phyloP scores from a whole-genome alignment of 2,329 filamentous ascomycete species.

The Pseudocercospora musae region DNA sequence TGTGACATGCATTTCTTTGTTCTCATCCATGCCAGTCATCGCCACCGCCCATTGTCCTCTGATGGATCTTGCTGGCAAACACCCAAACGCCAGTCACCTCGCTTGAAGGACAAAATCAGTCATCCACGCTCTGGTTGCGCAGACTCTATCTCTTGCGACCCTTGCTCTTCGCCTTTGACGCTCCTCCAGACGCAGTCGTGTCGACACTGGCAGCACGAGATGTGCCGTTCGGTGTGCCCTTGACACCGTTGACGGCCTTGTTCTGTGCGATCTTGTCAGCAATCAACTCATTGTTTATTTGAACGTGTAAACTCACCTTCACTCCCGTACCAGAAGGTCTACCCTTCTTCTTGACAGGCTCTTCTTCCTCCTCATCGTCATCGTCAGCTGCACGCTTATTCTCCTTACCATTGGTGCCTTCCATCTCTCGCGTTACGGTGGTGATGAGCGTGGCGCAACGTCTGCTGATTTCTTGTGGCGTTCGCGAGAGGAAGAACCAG shows the following conservation, averaged over 20 bases:
- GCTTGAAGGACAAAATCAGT: not conserved
- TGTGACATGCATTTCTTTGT: constrained; percentile 1
- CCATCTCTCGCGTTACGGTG: constrained; percentile 92
- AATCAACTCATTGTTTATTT: not conserved
- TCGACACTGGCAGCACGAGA: constrained; percentile 86
- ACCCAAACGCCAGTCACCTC: not conserved
- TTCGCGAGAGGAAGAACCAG: constrained; percentile 98
- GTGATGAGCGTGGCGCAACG: constrained; percentile 92
- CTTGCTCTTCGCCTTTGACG: constrained; percentile 43
- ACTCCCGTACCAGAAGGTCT: constrained; percentile 63
- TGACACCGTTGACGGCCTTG: constrained; percentile 87
- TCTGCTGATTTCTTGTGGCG: constrained; percentile 85
- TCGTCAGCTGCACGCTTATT: constrained; percentile 71
- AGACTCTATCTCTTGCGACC: constrained; percentile 29
- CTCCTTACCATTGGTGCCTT: constrained; percentile 52
- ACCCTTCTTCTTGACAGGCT: constrained; percentile 90
- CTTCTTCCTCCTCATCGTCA: constrained; percentile 78
- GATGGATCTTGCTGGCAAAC: not conserved
- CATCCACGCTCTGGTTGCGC: not conserved
- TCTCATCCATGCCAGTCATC: not conserved
- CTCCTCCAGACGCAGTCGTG: constrained; percentile 62
- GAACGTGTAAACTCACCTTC: constrained; percentile 60
- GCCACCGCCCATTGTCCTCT: not conserved
- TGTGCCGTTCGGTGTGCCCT: constrained; percentile 71
- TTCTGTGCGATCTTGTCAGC: constrained; percentile 57